phyloP scores from a whole-genome alignment of 2,329 filamentous ascomycete genomes.

The Penicillium expansum region DNA sequence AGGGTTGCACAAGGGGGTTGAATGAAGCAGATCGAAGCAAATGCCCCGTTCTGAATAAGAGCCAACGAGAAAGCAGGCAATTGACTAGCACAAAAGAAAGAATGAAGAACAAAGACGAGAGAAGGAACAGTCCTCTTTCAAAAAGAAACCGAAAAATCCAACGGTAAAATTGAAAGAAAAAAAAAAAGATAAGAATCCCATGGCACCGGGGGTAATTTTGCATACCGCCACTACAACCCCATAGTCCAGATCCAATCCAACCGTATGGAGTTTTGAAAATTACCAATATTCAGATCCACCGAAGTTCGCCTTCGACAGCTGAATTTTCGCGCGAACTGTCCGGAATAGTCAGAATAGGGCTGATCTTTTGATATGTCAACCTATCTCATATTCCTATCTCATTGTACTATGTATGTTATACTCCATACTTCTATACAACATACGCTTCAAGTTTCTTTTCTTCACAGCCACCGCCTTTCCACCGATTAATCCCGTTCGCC shows the following conservation, averaged over 20 bases:
- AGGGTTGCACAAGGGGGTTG: neutral
- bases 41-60: slow-evolving; percentile 1
- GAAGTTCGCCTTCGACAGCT: neutral
- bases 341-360: neutral
- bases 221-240: slow-evolving; percentile 7
- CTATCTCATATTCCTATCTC: neutral
- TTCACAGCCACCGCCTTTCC: neutral
- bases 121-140: slow-evolving; percentile 2
- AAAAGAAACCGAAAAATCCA: slow-evolving; percentile 7
- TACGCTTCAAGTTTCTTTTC: neutral
- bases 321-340: slow-evolving; percentile 2
- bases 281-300: neutral
- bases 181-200: slow-evolving; percentile 6
- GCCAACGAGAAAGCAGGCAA: slow-evolving; percentile 17
- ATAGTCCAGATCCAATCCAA: neutral
- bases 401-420: neutral
- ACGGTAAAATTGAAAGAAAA: neutral
- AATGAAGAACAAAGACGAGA: slow-evolving; percentile 6
- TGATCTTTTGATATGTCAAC: neutral
- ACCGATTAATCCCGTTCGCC: neutral
- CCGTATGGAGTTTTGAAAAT: slow-evolving; percentile 1
- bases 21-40: slow-evolving; percentile 5
- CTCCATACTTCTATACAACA: neutral
- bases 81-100: slow-evolving; percentile 2
- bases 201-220: slow-evolving; percentile 14